Conservation (phyloP, 179 eudicot genomes). For the Beta lomatogona region DNA sequence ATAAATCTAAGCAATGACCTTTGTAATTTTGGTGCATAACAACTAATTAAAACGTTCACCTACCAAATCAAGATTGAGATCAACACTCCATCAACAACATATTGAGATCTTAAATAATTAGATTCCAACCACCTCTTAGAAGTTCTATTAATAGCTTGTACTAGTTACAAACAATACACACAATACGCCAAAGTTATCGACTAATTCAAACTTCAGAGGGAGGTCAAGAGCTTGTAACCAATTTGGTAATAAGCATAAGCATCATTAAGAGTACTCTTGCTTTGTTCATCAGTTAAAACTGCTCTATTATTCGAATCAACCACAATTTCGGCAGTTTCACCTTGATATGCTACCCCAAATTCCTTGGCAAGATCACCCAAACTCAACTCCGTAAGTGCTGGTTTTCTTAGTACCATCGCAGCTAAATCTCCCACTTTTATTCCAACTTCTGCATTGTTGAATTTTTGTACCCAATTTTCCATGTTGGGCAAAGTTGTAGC, state of each 20-base stretch:
- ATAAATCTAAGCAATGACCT: no score
- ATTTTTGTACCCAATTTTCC: no score
- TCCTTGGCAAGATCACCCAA: background rate
- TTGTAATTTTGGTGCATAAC: no score
- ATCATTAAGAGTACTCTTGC: background rate
- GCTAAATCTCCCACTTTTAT: background rate
- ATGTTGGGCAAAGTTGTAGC: background rate
- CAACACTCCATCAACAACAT: no score
- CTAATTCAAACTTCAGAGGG: background rate
- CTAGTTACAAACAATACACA: no score
- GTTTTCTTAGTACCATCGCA: background rate
- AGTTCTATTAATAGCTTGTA: no score
- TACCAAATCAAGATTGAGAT: no score
- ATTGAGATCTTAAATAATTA: no score
- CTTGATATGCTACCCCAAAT: background rate
- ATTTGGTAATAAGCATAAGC: slow-evolving; percentile 12
- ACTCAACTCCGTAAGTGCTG: background rate
- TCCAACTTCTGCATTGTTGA: background rate
- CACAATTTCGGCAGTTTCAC: background rate
- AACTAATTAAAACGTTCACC: no score
- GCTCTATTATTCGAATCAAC: background rate
- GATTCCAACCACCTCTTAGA: no score
- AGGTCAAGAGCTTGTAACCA: slow-evolving; percentile 19
- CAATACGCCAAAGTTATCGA: no score
- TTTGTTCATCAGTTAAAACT: background rate